A percentile compares a stretch with the other conserved stretches of the same genome.
Evolutionary conservation across 2,329 filamentous ascomycete genomes (phyloP).

Genomic region (Penicillium expansum): DNA sequence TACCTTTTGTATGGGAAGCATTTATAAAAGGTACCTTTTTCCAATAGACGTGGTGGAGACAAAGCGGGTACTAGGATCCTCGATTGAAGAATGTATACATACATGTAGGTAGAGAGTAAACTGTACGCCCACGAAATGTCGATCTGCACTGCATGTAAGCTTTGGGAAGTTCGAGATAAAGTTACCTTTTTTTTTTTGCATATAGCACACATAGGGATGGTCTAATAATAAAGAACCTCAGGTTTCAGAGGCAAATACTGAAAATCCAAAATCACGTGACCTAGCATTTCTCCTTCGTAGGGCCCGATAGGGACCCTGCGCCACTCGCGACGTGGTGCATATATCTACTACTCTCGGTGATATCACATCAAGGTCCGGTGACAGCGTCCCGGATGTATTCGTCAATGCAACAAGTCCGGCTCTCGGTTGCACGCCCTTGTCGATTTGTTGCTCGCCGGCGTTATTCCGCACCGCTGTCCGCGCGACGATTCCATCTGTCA

Average conservation of each 20-base stretch:
- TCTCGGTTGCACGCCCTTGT: constrained; percentile 36
- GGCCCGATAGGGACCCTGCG: neutral
- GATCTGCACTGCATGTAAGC: no score
- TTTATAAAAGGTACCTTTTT: neutral
- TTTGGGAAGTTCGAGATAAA: neutral
- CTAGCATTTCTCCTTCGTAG: constrained; percentile 13
- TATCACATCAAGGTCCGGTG: constrained; percentile 24
- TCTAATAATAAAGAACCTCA: neutral
- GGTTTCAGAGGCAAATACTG: neutral
- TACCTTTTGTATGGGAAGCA: neutral
- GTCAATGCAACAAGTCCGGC: constrained; percentile 40
- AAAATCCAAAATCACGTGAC: constrained; percentile 17
- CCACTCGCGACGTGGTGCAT: constrained; percentile 10
- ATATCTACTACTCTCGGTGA: constrained; percentile 10
- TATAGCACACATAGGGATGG: neutral
- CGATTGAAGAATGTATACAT: neutral
- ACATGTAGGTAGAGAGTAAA: neutral
- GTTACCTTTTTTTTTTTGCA: neutral
- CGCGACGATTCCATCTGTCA: constrained; percentile 36
- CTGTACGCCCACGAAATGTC: neutral
- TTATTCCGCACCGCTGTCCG: constrained; percentile 28
- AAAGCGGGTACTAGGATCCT: neutral
- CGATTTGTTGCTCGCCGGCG: constrained; percentile 39
- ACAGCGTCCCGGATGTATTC: constrained; percentile 35
- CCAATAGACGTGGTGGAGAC: neutral